Base-by-base conservation (phyloP, 2,329 filamentous ascomycete species). In the Penicillium sclerotiorum region DNA sequence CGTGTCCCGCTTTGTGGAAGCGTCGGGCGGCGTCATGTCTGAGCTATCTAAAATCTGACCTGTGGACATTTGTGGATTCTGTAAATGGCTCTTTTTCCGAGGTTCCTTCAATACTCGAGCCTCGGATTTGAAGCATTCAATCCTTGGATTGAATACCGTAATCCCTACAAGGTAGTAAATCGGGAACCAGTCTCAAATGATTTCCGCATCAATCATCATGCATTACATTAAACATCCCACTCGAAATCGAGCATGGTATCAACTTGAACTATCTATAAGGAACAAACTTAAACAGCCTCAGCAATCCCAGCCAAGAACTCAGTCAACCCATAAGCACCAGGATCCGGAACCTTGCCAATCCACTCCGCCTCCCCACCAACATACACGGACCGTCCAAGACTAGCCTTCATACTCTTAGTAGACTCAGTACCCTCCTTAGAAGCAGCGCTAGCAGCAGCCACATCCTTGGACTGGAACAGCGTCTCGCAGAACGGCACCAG, bases 361-460 rank as follows among this genome's bases (percentile, higher is more conserved):
- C 88, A 66, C 77, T 81, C 54, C 4, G 65, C 62, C 59, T 77
- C 73, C 35, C 87, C 88, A 54, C 88, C 90, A 43, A 95, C 84
- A 68, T 95, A 95, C 9, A 94, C 90, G 2, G 87, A 84, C 50
- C 90, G 77, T 7, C 94, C 94, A 33, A 99, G 76, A 61, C 87
- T 94, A 35, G 94, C 90, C 69, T 88, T 84, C 92, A 99, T 96
- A 20, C 87, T 88, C 76, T 92, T 95, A 17, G 94, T 97, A 23
- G 83, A 83, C 57, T 93, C 87, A 4, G 92, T 88, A 0, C 88
- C 94, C 39, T 84, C 78, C 56, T 82, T 81, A 0, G 91, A 87
- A 2, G 89, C 90, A 61, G 84, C 77, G 0, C 90, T 90, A 7
- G 94, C 92, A 66, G 84, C 78, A 57, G 83, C 80, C 17, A 94